phyloP scores from a whole-genome alignment of 1,284 basidiomycete species.

The Microbotryum silenes-acaulis region DNA sequence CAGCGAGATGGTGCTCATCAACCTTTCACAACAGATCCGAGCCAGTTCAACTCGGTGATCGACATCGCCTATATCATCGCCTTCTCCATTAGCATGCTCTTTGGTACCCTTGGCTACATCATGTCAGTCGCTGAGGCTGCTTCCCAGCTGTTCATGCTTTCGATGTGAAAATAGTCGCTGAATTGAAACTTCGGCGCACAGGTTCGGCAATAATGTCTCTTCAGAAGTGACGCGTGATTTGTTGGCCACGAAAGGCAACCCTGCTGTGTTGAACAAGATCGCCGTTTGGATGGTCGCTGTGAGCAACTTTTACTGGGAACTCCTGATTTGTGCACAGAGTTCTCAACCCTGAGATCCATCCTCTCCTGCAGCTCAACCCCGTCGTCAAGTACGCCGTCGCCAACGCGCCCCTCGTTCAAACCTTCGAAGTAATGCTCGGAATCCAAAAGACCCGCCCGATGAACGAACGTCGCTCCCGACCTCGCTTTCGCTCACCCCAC shows the following conservation, averaged over 20 bases:
- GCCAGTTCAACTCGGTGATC: conserved; percentile 72
- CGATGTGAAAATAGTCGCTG: not conserved
- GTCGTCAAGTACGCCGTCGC: conserved; percentile 76
- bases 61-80: conserved; percentile 79
- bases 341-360: not conserved
- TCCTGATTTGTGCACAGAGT: conserved; percentile 1
- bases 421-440: conserved; percentile 64
- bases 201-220: conserved; percentile 61
- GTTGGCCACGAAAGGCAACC: conserved; percentile 67
- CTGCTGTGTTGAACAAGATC: conserved; percentile 60
- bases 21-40: conserved; percentile 52
- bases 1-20: not conserved
- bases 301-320: conserved; percentile 49
- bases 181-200: conserved; percentile 2
- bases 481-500: not conserved
- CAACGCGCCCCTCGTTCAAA: conserved; percentile 75
- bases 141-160: not conserved
- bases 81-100: conserved; percentile 65
- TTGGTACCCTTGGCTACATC: conserved; percentile 77
- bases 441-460: conserved; percentile 45
- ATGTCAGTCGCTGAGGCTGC: conserved; percentile 48
- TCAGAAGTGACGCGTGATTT: conserved; percentile 75
- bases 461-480: not conserved
- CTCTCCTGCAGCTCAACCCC: conserved; percentile 20
- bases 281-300: conserved; percentile 86